Percentiles rank a stretch among this genome's conserved stretches.
phyloP scores from a whole-genome alignment of 1,284 basidiomycete genomes.

The Rhodotorula sp. region DNA sequence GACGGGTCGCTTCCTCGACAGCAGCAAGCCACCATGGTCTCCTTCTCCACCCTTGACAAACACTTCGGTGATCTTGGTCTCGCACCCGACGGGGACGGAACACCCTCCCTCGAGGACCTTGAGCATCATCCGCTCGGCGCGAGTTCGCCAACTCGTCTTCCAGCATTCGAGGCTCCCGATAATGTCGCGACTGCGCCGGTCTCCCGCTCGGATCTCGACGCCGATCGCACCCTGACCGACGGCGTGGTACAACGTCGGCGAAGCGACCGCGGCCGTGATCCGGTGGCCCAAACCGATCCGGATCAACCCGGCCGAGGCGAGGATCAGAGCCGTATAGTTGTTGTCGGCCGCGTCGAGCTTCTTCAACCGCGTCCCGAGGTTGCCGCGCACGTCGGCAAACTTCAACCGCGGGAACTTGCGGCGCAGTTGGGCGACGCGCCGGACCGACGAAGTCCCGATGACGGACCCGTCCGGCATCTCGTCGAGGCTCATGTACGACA shows the following conservation, averaged over 20 bases:
- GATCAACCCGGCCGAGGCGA: slow-evolving; percentile 90
- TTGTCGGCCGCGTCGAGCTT: slow-evolving; percentile 85
- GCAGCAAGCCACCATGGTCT: background rate
- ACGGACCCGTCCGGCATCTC: slow-evolving; percentile 86
- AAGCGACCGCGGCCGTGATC: slow-evolving; percentile 70
- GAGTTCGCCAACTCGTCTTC: slow-evolving; percentile 59
- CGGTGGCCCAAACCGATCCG: slow-evolving; percentile 66
- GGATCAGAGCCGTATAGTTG: slow-evolving; percentile 84
- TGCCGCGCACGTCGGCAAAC: slow-evolving; percentile 72
- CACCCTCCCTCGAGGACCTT: slow-evolving; percentile 91
- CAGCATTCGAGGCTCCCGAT: slow-evolving; percentile 66
- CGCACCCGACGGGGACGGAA: slow-evolving; percentile 91
- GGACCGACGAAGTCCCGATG: slow-evolving; percentile 90
- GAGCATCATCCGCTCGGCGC: slow-evolving; percentile 83
- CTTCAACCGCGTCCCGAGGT: slow-evolving; percentile 67
- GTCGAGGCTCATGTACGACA: slow-evolving; percentile 69
- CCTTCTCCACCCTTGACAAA: slow-evolving; percentile 37
- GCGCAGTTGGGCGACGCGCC: slow-evolving; percentile 86
- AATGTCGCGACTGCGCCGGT: slow-evolving; percentile 61
- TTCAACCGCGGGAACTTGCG: slow-evolving; percentile 72
- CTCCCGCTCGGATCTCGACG: slow-evolving; percentile 76
- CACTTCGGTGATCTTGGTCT: slow-evolving; percentile 51
- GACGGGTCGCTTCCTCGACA: background rate
- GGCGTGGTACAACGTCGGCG: slow-evolving; percentile 77
- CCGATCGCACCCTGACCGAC: slow-evolving; percentile 92